Evolutionary conservation across 2,329 filamentous ascomycete genomes (phyloP), one percentile per base, ranked within the genome.

Genomic region (Stemphylium vesicarium): DNA sequence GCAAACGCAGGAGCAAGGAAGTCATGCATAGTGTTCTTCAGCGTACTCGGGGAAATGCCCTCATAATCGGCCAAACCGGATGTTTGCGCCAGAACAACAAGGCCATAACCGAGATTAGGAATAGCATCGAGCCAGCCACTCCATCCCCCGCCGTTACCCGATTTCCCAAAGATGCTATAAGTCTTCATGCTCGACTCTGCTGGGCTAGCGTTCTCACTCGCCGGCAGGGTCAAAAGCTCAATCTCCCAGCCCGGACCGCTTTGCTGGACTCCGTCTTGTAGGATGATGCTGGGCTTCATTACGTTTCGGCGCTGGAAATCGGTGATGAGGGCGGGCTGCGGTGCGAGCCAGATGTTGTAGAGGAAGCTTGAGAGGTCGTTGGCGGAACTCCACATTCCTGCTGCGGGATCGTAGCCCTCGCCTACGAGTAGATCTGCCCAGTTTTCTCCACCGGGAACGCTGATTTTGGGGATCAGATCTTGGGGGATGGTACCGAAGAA

Each of bases 61-160:
- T 37, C 13, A 29, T 66, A 72, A 4, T 57, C 48, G 0, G 50
- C 32, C 3, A 65, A 9, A 10, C 60, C 59, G 12, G 66, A 56
- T 2, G 56, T 43, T 26, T 70, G 66, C 8, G 57, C 50, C 1
- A 73, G 41, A 6, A 71, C 50, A 8, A 71, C 59, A 18, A 71
- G 48, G 1, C 70, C 70, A 37, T 72, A 73, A 5, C 70, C 70
- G 1, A 72, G 55, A 40, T 66, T 68, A 11, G 70, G 68, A 18
- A 72, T 61, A 1, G 62, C 55, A 26, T 73, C 70, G 8, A 73
- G 65, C 68, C 69, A 72, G 2, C 62, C 60, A 44, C 66, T 66
- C 64, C 62, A 73, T n/a, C 69, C 69, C 20, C 69, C 69, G 11
- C 65, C 70, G 36, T 70, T 64, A 2, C 70, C 70, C n/a, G 68